Evolutionary conservation across 352 stramenopile species (phyloP).

Genomic region (Phytopythium montanum): DNA sequence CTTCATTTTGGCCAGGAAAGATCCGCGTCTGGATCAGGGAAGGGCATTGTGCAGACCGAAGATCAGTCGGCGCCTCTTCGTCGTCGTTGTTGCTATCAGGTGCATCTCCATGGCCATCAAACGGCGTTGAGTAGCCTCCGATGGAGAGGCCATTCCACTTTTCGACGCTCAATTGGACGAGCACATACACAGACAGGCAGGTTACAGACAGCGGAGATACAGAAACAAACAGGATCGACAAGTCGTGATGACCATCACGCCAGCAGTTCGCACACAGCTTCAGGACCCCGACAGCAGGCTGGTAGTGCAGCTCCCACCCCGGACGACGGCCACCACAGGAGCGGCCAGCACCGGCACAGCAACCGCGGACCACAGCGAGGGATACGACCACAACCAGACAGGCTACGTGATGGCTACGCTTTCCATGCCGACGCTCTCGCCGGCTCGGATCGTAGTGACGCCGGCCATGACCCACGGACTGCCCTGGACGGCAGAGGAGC

Average conservation of each 20-base stretch:
- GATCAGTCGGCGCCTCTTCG: background rate
- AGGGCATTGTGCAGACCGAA: background rate
- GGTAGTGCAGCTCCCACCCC: constrained; percentile 21
- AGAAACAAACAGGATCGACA: background rate
- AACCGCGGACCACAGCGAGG: background rate
- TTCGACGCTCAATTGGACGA: background rate
- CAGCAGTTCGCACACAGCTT: constrained; percentile 24
- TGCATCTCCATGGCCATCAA: background rate
- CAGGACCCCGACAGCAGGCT: constrained; percentile 23
- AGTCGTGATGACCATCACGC: constrained; percentile 34
- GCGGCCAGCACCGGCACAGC: background rate
- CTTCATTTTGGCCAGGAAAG: background rate
- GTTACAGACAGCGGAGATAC: background rate
- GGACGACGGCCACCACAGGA: background rate
- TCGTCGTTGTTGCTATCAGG: background rate
- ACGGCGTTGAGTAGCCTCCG: background rate
- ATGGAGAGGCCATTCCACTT: background rate
- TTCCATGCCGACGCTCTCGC: background rate
- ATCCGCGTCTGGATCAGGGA: background rate
- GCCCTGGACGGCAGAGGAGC: constrained; percentile 43
- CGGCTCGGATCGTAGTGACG: background rate
- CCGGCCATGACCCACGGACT: constrained; percentile 17
- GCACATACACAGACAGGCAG: background rate
- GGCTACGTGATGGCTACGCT: background rate
- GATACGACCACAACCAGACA: background rate